Base-by-base conservation (phyloP, 1,139 yeast genomes). In the Waltiozyma sp. region DNA sequence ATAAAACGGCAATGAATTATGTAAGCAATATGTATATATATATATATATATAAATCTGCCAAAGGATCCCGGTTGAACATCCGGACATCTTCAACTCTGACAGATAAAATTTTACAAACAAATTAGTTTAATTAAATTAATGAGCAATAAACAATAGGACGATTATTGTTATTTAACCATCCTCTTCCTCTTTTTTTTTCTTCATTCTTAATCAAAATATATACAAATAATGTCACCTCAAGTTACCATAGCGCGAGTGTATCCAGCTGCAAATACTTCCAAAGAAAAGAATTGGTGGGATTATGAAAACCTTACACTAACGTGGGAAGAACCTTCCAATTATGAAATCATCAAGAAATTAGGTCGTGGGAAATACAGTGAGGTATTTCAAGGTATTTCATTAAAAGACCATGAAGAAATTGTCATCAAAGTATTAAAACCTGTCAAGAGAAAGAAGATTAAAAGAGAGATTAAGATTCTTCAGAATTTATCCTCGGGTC, bases 341-440 rank as follows among this genome's bases (percentile, higher is more conserved):
- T 83, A 81, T 56, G 93, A 83, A 56, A 77, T 83, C 42, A 70
- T 78, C 16, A 72, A 71, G 53, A 83, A 83, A 56, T 74, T 83
- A 40, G 93, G 93, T 2, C 68, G 91, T 47, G 93, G 93, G 16
- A 83, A 82, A 62, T 83, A 82, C 58, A 75, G 84, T 23, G 93
- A 83, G 60, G 93, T 83, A 26, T 83, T 83, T 54, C 81, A 75
- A 65, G 93, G 81, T 33, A 64, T 55, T 48, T 57, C 41, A 66
- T 73, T 46, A 70, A 73, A 56, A 63, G 68, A 42, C 49, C 65
- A 48, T 65, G 68, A 54, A 68, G 66, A 49, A 23, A 40, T 53
- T 58, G 85, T 80, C 37, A 80, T 83, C 48, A 83, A 83, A 59
- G 88, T 82, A 18, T 67, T 83, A 55, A 83, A 83, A 57, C 93